Evolutionary conservation across 1,284 basidiomycete genomes (phyloP), one percentile per base, ranked within the genome.

Genomic region (Marasmius tenuissimus): DNA sequence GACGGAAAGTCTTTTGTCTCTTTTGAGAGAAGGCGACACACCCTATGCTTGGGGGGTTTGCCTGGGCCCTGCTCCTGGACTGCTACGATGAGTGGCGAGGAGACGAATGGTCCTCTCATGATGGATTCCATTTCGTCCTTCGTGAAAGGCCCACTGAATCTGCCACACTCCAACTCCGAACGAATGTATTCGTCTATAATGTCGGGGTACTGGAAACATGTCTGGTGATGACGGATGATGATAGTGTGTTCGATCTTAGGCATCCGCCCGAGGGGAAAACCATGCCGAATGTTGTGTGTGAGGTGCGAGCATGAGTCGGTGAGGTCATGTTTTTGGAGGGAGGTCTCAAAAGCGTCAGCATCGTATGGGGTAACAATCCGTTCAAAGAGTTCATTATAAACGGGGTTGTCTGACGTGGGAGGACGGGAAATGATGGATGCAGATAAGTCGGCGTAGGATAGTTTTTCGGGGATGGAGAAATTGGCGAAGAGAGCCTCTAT

Each of bases 231-330:
- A 0, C 56, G 49, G 18, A 63, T 63, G 7, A 67, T 61, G 22
- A 54, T 34, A 0, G 65, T 64, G 0, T 34, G 0, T 1, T 16
- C 11, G 1, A 66, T 60, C 1, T 69, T 4, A 0, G 67, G 64
- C 18, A 68, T 56, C 3, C 57, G 50, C 7, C 68, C 65, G 35
- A 69, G 59, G 0, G 64, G 65, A 27, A 67, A 67, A 33, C 66
- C 66, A 2, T 57, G 0, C 0, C 47, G n/a, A 1, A 67, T 60
- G 35, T 66, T 64, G 22, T 64, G 18, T 18, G 66, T 57, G 3
- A 81, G 72, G 6, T 62, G 39, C 0, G 75, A 74, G 54, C 77
- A 77, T 11, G 59, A 14, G 6, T 58, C 11, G 27, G 2, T 2
- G 2, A 27, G 27, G 27, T 27, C 27, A 27, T 27, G 27, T 27